Percentiles rank a stretch among this genome's conserved stretches.
phyloP scores from a whole-genome alignment of 2,329 filamentous ascomycete genomes.

The Phialocephala subalpina region DNA sequence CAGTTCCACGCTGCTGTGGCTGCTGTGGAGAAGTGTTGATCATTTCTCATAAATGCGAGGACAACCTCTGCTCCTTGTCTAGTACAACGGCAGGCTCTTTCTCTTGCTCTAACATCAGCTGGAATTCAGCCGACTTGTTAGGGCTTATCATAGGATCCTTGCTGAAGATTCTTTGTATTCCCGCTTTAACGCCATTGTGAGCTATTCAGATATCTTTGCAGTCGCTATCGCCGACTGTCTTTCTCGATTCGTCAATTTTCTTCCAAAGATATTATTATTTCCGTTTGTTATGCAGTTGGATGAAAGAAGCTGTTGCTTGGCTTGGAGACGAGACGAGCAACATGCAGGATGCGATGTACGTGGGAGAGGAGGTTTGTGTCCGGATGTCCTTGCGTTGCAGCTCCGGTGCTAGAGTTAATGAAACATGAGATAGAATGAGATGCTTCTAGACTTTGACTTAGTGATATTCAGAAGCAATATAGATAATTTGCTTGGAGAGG shows the following conservation, averaged over 20 bases:
- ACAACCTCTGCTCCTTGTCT: not conserved
- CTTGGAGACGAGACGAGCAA: not conserved
- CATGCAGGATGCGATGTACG: not conserved
- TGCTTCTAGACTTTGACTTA: not conserved
- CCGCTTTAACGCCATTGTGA: not conserved
- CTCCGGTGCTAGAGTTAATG: not conserved
- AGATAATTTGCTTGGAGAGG: not conserved
- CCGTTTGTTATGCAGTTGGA: conserved; percentile 7
- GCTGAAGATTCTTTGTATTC: not conserved
- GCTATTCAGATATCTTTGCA: not conserved
- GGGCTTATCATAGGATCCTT: conserved; percentile 1
- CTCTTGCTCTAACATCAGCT: not conserved
- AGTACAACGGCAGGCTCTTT: not conserved
- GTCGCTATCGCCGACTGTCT: not conserved
- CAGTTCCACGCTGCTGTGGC: not conserved
- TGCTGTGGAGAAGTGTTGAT: not conserved
- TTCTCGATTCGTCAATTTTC: not conserved
- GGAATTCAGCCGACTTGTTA: not conserved
- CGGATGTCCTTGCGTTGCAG: not conserved
- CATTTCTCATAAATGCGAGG: not conserved
- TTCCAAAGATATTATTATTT: not conserved
- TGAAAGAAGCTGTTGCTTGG: not conserved
- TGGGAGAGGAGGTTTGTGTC: not conserved
- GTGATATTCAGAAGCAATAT: not conserved
- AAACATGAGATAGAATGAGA: not conserved